Evolutionary conservation across 441 rosid species (phyloP), one percentile per base, ranked within the genome.

Genomic region (Erodium trifolium): DNA sequence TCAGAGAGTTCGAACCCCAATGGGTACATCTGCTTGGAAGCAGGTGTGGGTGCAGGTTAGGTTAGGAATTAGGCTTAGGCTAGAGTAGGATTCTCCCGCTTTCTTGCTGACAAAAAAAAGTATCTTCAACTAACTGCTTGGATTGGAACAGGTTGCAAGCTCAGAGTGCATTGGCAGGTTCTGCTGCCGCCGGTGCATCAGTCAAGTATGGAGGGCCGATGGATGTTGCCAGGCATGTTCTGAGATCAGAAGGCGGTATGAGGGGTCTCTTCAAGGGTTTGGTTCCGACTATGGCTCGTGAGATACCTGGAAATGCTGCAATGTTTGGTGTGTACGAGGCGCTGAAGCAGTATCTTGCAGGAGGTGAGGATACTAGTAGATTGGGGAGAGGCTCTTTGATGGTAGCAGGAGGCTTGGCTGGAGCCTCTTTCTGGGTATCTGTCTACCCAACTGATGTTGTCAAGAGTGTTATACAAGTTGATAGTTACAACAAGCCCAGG

Each of bases 391-490:
- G 96, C 4, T 85, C 92, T 3, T 31, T 93, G 71, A 75, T 93
- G 13, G 11, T 86, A 75, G 96, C 99, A 0, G 99, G 99, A 71
- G 99, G 99, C 19, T 7, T 89, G 45, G 95, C 92, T 27, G 99
- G 97, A 23, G 97, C 87, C 14, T 66, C 96, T 0, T 89, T 93
- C 76, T 93, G 99, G 99, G 68, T 35, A 6, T 59, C 78, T 7
- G 96, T 93, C 10, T 91, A 93, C 78, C 99, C 99, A 11, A 85
- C 95, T 0, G 99, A 93, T 76, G 97, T 91, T 0, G 83, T 91
- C 72, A 93, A 93, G 85, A 91, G 98, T 70, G 97, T 88, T 43
- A 64, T 93, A 65, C 97, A 93, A 76, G 96, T 93, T 0, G 98
- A 93, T 45, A 95, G 88, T 71, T 85, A 75, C 82, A 93, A 78